Base-by-base conservation (phyloP, 345 rosid genomes). In the Eucalyptus sp. region DNA sequence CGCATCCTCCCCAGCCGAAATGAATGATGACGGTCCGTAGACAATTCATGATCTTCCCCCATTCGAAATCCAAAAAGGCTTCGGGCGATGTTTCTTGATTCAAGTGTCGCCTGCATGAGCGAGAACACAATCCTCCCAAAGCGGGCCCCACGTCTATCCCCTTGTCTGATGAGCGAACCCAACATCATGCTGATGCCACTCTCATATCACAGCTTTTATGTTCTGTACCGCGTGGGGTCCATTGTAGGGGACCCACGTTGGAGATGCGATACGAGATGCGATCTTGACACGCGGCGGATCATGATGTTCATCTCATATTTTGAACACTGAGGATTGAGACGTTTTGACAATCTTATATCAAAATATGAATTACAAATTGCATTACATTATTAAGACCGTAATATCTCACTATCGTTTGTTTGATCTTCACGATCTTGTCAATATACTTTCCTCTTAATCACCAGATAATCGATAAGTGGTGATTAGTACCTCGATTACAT, bases 171-270 rank as follows among this genome's bases (percentile, higher is more conserved):
- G 58, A 52, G 27, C 43, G 24, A 29, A 6, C 43, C 58, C 15
- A 11, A 9, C 92, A 88, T 91, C 91, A 91, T 52, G 90, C 94
- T 90, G 91, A 90, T 86, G 93, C 90, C 88, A 51, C 64, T 10
- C 86, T 88, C 89, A 86, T 90, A 52, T 88, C 86, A 80, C 37
- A 86, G 83, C 83, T 76, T 3, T 27, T 41, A 64, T 64, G 76
- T n/a, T n/a, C 62, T 20, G 76, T n/a, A 14, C 76, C 7, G 41
- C 31, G 37, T 64, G 76, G 90, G 43, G 50, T 43, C 87, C 88
- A 31, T 27, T 6, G 3, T 0, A 29, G 8, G 29, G 51, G 44
- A 51, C 87, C 89, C 89, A 68, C 89, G 18, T 5, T 48, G 31
- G 50, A 52, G 76, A 64, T 52, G 50, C 85, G 43, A 37, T 29